A percentile compares a stretch with the other conserved stretches of the same genome.
phyloP scores from a whole-genome alignment of 2,329 filamentous ascomycete genomes.

The Penicillium sp. region DNA sequence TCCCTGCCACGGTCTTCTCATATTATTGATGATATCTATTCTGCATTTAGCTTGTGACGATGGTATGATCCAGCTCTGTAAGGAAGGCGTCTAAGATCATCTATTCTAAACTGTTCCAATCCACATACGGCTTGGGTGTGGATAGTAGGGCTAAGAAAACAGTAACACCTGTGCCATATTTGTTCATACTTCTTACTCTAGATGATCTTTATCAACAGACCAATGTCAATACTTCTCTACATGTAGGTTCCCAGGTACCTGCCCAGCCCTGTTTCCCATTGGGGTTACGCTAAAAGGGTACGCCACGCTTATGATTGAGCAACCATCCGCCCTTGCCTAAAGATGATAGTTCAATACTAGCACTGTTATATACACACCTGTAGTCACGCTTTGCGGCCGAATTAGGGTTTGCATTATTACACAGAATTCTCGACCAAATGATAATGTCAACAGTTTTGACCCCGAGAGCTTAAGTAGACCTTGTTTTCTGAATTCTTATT shows the following conservation, averaged over 20 bases:
- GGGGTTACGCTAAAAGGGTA: slow-evolving; percentile 17
- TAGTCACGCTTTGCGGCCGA: not conserved
- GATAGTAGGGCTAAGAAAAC: not conserved
- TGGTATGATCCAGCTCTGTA: slow-evolving; percentile 16
- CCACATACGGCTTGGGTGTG: not conserved
- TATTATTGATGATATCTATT: not conserved
- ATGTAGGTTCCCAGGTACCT: slow-evolving; percentile 3
- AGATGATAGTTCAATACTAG: not conserved
- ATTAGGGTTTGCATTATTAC: slow-evolving; percentile 7
- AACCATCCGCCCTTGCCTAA: slow-evolving; percentile 11
- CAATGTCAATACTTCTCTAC: not conserved
- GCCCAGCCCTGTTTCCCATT: slow-evolving; percentile 18
- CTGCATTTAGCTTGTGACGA: slow-evolving; percentile 15
- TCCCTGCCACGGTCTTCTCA: not conserved
- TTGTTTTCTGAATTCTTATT: not conserved
- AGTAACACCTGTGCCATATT: not conserved
- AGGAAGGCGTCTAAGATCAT: slow-evolving; percentile 4
- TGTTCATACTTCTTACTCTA: not conserved
- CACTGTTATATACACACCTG: not conserved
- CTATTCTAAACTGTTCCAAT: not conserved
- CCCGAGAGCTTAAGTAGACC: slow-evolving; percentile 2
- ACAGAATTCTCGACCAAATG: not conserved
- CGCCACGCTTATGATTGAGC: slow-evolving; percentile 21
- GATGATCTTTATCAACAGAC: not conserved
- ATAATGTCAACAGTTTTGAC: not conserved